A percentile compares a stretch with the other conserved stretches of the same genome.
phyloP scores from a whole-genome alignment of 345 rosid species.

The Euphorbia peplus region DNA sequence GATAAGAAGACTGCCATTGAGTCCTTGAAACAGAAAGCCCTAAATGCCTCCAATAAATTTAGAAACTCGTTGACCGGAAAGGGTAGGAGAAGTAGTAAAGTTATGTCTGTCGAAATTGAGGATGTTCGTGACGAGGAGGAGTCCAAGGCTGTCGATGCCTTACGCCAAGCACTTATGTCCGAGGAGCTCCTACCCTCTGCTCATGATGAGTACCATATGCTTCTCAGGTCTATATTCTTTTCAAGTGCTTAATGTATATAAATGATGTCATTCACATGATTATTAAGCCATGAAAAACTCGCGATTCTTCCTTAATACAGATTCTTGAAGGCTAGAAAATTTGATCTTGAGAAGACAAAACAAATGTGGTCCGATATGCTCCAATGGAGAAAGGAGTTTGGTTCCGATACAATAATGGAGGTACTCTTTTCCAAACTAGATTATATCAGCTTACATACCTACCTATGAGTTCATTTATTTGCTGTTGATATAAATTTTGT shows the following conservation, averaged over 20 bases:
- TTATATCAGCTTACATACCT: background rate
- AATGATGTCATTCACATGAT: background rate
- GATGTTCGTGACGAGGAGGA: slow-evolving; percentile 80
- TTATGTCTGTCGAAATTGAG: slow-evolving; percentile 57
- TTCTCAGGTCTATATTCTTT: slow-evolving; percentile 58
- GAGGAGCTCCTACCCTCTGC: slow-evolving; percentile 75
- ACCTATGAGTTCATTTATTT: background rate
- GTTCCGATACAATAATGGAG: slow-evolving; percentile 68
- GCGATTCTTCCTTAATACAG: slow-evolving; percentile 30
- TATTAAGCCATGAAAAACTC: slow-evolving; percentile 13
- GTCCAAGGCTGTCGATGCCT: slow-evolving; percentile 66
- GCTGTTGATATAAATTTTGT: background rate
- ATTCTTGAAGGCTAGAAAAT: slow-evolving; percentile 91
- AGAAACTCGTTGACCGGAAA: slow-evolving; percentile 62
- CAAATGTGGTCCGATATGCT: slow-evolving; percentile 96
- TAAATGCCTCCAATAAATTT: slow-evolving; percentile 70
- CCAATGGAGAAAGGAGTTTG: slow-evolving; percentile 83
- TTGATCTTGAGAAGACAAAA: slow-evolving; percentile 80
- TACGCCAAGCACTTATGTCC: slow-evolving; percentile 66
- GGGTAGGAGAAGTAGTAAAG: slow-evolving; percentile 73
- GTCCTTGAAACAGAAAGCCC: slow-evolving; percentile 63
- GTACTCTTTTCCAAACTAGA: slow-evolving; percentile 29
- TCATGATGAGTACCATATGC: slow-evolving; percentile 86
- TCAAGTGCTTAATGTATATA: background rate
- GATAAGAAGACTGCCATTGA: slow-evolving; percentile 55